phyloP scores from a whole-genome alignment of 768 basidiomycete genomes.

The Boletus bicolor region DNA sequence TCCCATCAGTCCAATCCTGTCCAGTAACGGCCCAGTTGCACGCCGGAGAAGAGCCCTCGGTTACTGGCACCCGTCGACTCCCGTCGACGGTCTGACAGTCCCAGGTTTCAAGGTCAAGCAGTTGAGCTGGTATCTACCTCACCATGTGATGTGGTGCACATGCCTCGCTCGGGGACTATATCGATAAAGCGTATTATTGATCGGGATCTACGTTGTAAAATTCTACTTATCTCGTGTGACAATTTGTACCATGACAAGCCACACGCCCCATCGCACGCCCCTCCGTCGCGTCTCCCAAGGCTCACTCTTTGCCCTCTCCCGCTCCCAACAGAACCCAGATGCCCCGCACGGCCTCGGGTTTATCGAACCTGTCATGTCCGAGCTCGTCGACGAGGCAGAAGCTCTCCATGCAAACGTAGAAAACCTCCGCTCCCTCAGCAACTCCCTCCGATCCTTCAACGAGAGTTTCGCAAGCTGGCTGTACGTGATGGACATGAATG shows the following conservation, averaged over 20 bases:
- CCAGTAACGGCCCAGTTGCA: not conserved
- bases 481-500: conserved; percentile 92
- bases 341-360: conserved; percentile 85
- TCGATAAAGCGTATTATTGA: not conserved
- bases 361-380: conserved; percentile 77
- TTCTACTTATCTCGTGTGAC: not conserved
- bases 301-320: conserved; percentile 82
- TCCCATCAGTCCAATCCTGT: not conserved
- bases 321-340: conserved; percentile 62
- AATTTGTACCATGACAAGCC: conserved; percentile 8
- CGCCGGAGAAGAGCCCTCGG: no score
- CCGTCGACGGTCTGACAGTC: no score
- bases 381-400: conserved; percentile 87
- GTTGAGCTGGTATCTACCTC: not conserved
- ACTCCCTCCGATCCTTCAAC: conserved; percentile 81
- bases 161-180: not conserved
- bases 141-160: not conserved
- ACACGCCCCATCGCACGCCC: conserved; percentile 64
- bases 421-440: conserved; percentile 65
- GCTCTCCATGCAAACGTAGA: conserved; percentile 73
- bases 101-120: no score
- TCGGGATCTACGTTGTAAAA: not conserved
- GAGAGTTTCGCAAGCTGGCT: conserved; percentile 91
- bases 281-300: conserved; percentile 88
- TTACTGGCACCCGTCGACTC: no score